Base-by-base conservation (phyloP, 352 stramenopile genomes). In the Bremia lactucae region DNA sequence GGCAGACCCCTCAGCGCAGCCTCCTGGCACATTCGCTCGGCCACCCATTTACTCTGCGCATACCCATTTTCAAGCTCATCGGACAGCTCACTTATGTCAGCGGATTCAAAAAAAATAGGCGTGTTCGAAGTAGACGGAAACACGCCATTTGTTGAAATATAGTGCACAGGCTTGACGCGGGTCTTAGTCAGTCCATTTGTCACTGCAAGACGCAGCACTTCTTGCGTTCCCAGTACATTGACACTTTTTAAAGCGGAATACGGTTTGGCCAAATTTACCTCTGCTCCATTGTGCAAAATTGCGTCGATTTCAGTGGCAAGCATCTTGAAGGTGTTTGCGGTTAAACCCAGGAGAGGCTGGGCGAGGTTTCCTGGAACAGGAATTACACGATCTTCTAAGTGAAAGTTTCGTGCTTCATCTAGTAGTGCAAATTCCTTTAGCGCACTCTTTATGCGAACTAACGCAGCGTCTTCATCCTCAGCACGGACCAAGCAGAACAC, bases 81-180 rank as follows among this genome's bases (percentile, higher is more conserved):
- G 10, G 67, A 83, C 14, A 69, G 21, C 36, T 85, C 68, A 2
- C 47, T 65, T 36, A 87, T 52, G 39, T 83, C 55, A 1, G 68
- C 66, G 7, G 59, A 83, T 40, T 87, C 73, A 9, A 62, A 37
- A 7, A 79, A 60, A 23, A 48, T 62, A 4, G 62, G 20, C 1
- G 29, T 59, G 3, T 38, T 10, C 22, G 69, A 56, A 2, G 59
- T 62, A 0, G 57, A 71, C 0, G 85, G 83, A 60, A 95, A 96
- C 21, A 96, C 83, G 5, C 84, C 86, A 55, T 96, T 95, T 6
- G 86, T 95, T 40, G 75, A 93, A 23, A 96, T 83, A 61, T 95
- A 96, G 47, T 89, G 76, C 16, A 96, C 65, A 6, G 72, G 65
- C 46, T 87, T 95, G 42, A 89, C 80, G 43, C 68, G 76, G 18